Base-by-base conservation (phyloP, 768 basidiomycete genomes). In the Lactarius psammicola region DNA sequence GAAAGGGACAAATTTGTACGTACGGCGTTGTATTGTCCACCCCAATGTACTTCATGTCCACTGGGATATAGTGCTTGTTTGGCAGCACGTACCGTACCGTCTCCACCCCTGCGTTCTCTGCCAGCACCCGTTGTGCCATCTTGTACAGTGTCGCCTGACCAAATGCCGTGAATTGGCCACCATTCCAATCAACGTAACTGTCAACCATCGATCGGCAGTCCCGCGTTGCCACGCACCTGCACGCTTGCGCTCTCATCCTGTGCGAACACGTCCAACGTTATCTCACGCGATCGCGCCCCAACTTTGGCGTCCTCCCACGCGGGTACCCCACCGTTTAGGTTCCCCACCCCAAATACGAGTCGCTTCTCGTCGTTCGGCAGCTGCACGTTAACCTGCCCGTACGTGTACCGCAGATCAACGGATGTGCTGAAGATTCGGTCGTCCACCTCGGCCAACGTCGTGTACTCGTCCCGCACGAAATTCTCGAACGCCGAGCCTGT, bases 31-130 rank as follows among this genome's bases (percentile, higher is more conserved):
- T 69, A 72, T 93, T 92, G 70, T 91, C 89, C 10, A 89, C 73
- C 2, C 84, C 85, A 53, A 89, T 77, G 66, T 91, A 92, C 60
- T 76, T 76, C 87, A 94, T 89, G 75, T 92, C 86, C 56, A 95
- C 92, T 0, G 92, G 90, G 70, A 97, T 84, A 75, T 96, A 98
- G 74, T 97, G 95, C 78, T 95, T 93, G 80, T 98, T 98, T 2
- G 96, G 95, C 3, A 97, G 81, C 51, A 78, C 76, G 76, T 96
- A 97, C 17, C 82, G 80, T 36, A 92, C 88, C 2, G 76, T 76
- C 51, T 81, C 73, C 15, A 97, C 80, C 2, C 78, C 78, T 2
- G 75, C 74, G 71, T 93, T 89, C 74, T 90, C 86, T 1, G 76
- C 76, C 33, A 97, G 77, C 69, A 98, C 80, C 2, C 82, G 81